phyloP scores from a whole-genome alignment of 805 yeast genomes.

The Saturnispora silvae region DNA sequence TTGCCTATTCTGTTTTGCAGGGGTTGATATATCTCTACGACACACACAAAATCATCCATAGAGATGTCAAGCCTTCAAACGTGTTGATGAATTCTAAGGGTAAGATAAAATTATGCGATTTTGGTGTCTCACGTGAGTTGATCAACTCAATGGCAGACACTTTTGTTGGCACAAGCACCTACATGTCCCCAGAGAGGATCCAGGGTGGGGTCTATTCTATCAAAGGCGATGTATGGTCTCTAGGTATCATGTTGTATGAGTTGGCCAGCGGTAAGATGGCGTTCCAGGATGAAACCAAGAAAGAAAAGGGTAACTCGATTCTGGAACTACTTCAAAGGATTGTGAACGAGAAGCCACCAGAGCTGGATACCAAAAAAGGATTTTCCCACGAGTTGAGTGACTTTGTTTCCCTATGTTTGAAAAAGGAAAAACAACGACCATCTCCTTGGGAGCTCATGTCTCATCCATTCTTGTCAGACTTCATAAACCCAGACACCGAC shows the following conservation, averaged over 20 bases:
- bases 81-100: constrained; percentile 82
- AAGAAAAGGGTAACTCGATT: constrained; percentile 52
- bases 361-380: constrained; percentile 34
- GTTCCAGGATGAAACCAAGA: constrained; percentile 40
- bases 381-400: constrained; percentile 44
- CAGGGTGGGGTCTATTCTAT: constrained; percentile 90
- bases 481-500: constrained; percentile 20
- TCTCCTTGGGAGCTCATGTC: constrained; percentile 61
- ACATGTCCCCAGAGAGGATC: constrained; percentile 96
- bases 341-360: constrained; percentile 88
- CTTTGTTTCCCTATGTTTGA: constrained; percentile 66
- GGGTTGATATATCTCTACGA: constrained; percentile 79
- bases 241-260: constrained; percentile 85
- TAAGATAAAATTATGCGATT: constrained; percentile 85
- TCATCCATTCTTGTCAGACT: constrained; percentile 24
- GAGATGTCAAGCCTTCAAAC: constrained; percentile 94
- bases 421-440: constrained; percentile 63
- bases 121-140: constrained; percentile 89
- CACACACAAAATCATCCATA: constrained; percentile 78
- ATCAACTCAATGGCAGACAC: constrained; percentile 94
- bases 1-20: constrained; percentile 64
- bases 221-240: constrained; percentile 96
- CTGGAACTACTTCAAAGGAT: constrained; percentile 84
- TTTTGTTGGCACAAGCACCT: constrained; percentile 94
- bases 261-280: constrained; percentile 80